Percentiles rank a stretch among this genome's conserved stretches.
phyloP scores from a whole-genome alignment of 2,329 filamentous ascomycete species.

The Mycocentrospora acerina region DNA sequence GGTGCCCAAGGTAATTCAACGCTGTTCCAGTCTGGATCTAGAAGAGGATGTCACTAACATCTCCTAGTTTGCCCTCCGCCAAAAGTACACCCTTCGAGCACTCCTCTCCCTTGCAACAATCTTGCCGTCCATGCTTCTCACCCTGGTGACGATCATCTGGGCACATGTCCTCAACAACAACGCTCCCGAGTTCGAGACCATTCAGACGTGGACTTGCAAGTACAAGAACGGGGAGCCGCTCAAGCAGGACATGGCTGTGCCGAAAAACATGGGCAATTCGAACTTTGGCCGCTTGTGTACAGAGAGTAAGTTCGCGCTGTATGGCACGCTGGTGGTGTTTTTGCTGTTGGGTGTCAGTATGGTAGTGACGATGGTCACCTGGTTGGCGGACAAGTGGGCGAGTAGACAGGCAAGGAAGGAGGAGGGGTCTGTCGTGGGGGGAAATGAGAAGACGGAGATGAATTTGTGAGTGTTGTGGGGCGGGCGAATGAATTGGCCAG shows the following conservation, averaged over 20 bases:
- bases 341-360: conserved; percentile 40
- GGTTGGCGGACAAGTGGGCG: conserved; percentile 42
- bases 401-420: conserved; percentile 36
- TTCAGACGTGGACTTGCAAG: conserved; percentile 45
- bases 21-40: no score
- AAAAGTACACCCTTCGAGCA: conserved; percentile 42
- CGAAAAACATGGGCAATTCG: conserved; percentile 34
- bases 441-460: conserved; percentile 7
- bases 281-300: conserved; percentile 44
- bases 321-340: conserved; percentile 46
- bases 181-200: conserved; percentile 38
- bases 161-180: conserved; percentile 40
- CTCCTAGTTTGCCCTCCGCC: conserved; percentile 32
- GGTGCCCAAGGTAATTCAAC: conserved; percentile 39
- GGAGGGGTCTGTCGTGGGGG: conserved; percentile 5
- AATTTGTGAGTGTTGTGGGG: neutral
- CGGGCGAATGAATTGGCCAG: no score
- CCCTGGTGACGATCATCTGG: conserved; percentile 46
- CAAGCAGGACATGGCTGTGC: conserved; percentile 23
- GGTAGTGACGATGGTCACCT: conserved; percentile 36
- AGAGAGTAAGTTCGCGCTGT: conserved; percentile 49
- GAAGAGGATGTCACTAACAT: conserved; percentile 8
- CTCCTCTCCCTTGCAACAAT: conserved; percentile 40
- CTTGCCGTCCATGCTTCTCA: conserved; percentile 41
- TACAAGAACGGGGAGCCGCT: conserved; percentile 32